These are phyloP conservation scores for Wickerhamiella cacticola DNA, from an alignment of 805 yeast species.

Conservation along the genomic window DNA sequence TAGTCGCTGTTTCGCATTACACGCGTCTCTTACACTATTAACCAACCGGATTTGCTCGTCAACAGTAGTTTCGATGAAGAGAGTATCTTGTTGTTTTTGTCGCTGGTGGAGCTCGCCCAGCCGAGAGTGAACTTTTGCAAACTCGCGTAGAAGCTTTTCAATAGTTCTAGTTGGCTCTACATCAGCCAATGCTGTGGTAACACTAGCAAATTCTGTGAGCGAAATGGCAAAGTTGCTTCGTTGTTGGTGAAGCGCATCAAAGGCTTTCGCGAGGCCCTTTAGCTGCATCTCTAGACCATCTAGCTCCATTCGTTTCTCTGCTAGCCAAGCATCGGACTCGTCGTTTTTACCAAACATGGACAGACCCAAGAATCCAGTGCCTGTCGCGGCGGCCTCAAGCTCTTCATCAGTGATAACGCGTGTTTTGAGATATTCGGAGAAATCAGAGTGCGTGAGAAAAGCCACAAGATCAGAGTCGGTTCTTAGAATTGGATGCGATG, in stretches of 20 bases:
- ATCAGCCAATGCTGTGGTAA: slow-evolving; percentile 50
- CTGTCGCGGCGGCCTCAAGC: slow-evolving; percentile 27
- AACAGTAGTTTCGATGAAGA: slow-evolving; percentile 73
- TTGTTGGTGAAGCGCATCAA: slow-evolving; percentile 64
- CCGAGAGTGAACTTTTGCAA: slow-evolving; percentile 58
- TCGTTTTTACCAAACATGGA: slow-evolving; percentile 56
- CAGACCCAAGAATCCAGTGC: slow-evolving; percentile 49
- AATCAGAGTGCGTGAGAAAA: slow-evolving; percentile 65
- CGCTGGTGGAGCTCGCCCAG: slow-evolving; percentile 65
- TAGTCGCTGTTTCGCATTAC: slow-evolving; percentile 58
- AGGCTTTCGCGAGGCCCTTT: slow-evolving; percentile 51
- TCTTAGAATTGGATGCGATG: slow-evolving; percentile 43
- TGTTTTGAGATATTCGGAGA: slow-evolving; percentile 51
- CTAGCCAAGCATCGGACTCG: slow-evolving; percentile 72
- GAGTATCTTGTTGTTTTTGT: slow-evolving; percentile 68
- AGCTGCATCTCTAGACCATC: slow-evolving; percentile 65
- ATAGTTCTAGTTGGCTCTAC: slow-evolving; percentile 62
- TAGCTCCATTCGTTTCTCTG: slow-evolving; percentile 52
- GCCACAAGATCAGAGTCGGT: slow-evolving; percentile 64
- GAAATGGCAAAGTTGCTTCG: slow-evolving; percentile 60
- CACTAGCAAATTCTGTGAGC: slow-evolving; percentile 51
- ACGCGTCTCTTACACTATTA: slow-evolving; percentile 59
- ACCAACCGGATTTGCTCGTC: slow-evolving; percentile 78
- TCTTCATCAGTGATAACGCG: slow-evolving; percentile 38
- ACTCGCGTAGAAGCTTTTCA: slow-evolving; percentile 51